phyloP scores from a whole-genome alignment of 208 protist genomes.

The Wallacemonas collosoma region DNA sequence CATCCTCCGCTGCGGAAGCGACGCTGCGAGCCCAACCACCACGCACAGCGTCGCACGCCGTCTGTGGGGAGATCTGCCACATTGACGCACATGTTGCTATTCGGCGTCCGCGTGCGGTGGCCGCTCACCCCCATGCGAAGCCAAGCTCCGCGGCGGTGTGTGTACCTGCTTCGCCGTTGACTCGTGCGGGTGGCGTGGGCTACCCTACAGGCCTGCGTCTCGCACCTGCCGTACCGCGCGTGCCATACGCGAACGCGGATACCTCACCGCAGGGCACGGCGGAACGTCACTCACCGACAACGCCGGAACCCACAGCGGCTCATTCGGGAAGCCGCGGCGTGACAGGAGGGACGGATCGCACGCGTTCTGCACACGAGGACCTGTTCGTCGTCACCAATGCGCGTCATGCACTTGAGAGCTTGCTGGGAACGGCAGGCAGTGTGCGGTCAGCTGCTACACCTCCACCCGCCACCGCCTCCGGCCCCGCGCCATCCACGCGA shows the following conservation, averaged over 20 bases:
- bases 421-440: neutral
- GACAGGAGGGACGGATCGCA: neutral
- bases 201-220: neutral
- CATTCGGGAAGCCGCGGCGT: no score
- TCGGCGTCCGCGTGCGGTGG: no score
- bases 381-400: slow-evolving; percentile 13
- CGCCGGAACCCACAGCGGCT: neutral
- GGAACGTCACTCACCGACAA: neutral
- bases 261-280: no score
- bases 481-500: neutral
- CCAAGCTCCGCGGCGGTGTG: neutral
- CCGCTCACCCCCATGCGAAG: no score
- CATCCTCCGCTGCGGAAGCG: no score
- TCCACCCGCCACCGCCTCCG: no score
- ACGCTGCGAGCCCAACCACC: no score
- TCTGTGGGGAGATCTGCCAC: no score
- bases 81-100: no score
- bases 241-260: no score
- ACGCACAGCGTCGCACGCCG: no score
- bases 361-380: slow-evolving; percentile 15
- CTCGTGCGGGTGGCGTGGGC: neutral
- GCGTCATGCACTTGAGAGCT: slow-evolving; percentile 9
- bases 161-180: neutral
- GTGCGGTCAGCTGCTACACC: neutral
- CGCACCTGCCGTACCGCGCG: neutral